Base-by-base conservation (phyloP, 192 early-diverging fungal species). In the Coemansia sp. region DNA sequence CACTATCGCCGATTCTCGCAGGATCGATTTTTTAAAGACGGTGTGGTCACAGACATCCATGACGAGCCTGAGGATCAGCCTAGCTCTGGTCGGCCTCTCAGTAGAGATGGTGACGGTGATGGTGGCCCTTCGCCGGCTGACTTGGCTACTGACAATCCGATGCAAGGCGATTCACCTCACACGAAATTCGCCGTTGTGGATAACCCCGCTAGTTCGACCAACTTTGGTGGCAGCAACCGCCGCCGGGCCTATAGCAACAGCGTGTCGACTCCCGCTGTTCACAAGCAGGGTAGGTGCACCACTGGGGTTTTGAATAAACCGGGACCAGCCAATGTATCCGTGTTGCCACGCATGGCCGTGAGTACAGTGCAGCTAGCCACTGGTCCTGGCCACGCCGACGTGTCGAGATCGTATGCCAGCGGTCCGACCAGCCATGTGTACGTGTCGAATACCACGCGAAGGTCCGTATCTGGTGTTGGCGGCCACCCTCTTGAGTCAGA, bases 1-100 rank as follows among this genome's bases (percentile, higher is more conserved):
- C 79, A 82, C 39, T 68, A 63, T 25, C 73, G 79, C 33, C 69
- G 74, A 8, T 82, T 76, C 52, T 82, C 79, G 6, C 79, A 76
- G 56, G 74, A 76, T 21, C 79, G 79, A 21, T 82, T 82, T 35
- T 82, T 82, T 50, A 69, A 60, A 34, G 70, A 81, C 16, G 73
- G 69, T 21, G 50, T 66, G 8, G 64, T 65, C 20, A 55, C 52
- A 3, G 69, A 72, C 36, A 23, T 66, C 4, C 25, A 55, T 12
- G 59, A 63, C 14, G 39, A 14, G 8, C 34, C 53, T 6, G 53
- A 56, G 9, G 53, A 34, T 28, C 48, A 14, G 48, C 48, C 48
- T 9, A 23, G 47, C 20, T 50, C 47, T 20, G 47, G 20, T 21
- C 50, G 16, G 7, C 28, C 25, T 14, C 50, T 31, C 23, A 53